These are phyloP conservation scores for Ustilaginoidea virens DNA, from an alignment of 2,329 filamentous ascomycete genomes.

Conservation along the genomic window DNA sequence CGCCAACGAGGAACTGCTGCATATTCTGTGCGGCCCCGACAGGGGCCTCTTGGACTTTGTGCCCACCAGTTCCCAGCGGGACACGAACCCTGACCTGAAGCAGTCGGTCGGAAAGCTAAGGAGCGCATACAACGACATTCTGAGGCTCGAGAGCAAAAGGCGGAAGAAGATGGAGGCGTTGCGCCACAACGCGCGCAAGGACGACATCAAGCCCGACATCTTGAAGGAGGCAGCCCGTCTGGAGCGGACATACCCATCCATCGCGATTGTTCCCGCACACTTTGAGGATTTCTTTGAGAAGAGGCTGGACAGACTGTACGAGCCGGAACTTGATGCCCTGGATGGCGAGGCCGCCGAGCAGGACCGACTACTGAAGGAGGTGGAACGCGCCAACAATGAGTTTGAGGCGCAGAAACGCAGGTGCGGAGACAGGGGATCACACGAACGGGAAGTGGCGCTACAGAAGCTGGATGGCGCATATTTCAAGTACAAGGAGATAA, in stretches of 20 bases:
- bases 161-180: conserved; percentile 66
- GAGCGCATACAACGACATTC: conserved; percentile 70
- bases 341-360: conserved; percentile 63
- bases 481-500: conserved; percentile 90
- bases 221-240: conserved; percentile 69
- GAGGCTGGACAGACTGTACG: conserved; percentile 61
- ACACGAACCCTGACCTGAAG: conserved; percentile 68
- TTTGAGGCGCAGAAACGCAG: conserved; percentile 59
- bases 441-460: conserved; percentile 69
- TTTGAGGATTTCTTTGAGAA: conserved; percentile 86
- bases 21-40: conserved; percentile 64
- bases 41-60: conserved; percentile 76
- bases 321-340: conserved; percentile 57
- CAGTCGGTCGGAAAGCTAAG: conserved; percentile 63
- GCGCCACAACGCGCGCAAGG: conserved; percentile 62
- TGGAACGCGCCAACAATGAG: conserved; percentile 61
- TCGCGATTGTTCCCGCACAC: conserved; percentile 70
- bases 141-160: conserved; percentile 65
- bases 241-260: conserved; percentile 74
- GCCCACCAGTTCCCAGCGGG: conserved; percentile 65
- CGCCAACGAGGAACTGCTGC: conserved; percentile 58
- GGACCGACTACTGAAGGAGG: conserved; percentile 48
- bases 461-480: conserved; percentile 85
- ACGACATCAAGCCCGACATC: conserved; percentile 80
- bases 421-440: conserved; percentile 44